Conservation (phyloP, 2,329 filamentous ascomycete genomes). For the Exophiala aquamarina region DNA sequence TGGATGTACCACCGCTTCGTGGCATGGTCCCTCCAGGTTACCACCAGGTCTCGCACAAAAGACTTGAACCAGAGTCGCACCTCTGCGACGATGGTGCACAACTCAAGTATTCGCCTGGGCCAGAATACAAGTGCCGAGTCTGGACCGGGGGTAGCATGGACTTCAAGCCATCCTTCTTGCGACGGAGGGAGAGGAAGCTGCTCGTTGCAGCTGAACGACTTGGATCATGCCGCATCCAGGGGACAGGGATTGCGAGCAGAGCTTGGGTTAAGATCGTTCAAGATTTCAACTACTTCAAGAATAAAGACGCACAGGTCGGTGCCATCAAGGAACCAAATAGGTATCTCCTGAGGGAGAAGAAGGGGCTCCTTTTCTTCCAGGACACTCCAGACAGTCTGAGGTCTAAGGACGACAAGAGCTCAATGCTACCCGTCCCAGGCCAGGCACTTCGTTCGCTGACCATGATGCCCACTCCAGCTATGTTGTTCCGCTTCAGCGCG, state of each 20-base stretch:
- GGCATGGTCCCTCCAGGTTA: conserved; percentile 60
- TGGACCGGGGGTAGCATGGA: conserved; percentile 80
- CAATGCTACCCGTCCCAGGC: conserved; percentile 46
- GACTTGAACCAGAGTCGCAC: conserved; percentile 60
- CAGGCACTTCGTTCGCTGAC: conserved; percentile 43
- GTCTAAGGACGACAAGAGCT: conserved; percentile 8
- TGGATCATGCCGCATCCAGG: conserved; percentile 36
- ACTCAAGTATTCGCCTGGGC: conserved; percentile 68
- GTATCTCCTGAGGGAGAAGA: conserved; percentile 61
- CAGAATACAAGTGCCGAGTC: conserved; percentile 71
- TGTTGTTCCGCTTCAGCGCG: conserved; percentile 88
- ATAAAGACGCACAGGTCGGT: no score
- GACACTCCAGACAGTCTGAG: conserved; percentile 34
- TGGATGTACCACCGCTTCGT: background rate
- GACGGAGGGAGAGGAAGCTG: conserved; percentile 33
- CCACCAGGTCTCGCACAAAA: conserved; percentile 81
- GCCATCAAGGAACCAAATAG: no score
- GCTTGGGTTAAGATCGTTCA: no score
- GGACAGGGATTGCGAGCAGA: no score
- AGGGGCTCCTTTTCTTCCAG: conserved; percentile 65
- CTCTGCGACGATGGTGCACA: conserved; percentile 86
- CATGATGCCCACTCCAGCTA: conserved; percentile 64
- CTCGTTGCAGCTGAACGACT: background rate
- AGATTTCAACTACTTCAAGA: no score
- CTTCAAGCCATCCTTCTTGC: conserved; percentile 35